These are phyloP conservation scores for Amanita phalloides DNA, from an alignment of 768 basidiomycete genomes.

Conservation along the genomic window DNA sequence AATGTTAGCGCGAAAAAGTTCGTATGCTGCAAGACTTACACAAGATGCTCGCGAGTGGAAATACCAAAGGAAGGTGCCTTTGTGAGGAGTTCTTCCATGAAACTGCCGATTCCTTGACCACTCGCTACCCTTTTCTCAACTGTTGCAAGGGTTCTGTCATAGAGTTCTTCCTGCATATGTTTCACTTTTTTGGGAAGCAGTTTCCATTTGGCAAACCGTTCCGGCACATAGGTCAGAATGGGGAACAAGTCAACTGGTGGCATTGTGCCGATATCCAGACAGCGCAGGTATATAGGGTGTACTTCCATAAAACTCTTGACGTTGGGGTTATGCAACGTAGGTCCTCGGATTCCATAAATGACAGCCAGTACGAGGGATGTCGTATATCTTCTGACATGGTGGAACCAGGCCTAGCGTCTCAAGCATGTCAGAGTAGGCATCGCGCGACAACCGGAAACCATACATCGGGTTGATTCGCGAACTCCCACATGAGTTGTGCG, in stretches of 20 bases:
- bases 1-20: not conserved
- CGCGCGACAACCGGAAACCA: not conserved
- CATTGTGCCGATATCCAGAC: slow-evolving; percentile 21
- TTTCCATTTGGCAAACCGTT: slow-evolving; percentile 25
- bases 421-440: not conserved
- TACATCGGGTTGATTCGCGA: slow-evolving; percentile 9
- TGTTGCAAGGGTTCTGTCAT: slow-evolving; percentile 17
- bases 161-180: slow-evolving; percentile 17
- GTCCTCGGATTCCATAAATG: slow-evolving; percentile 17
- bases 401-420: slow-evolving; percentile 15
- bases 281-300: slow-evolving; percentile 15
- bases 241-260: slow-evolving; percentile 26
- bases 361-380: slow-evolving; percentile 20
- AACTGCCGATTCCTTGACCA: slow-evolving; percentile 18
- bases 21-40: slow-evolving; percentile 9
- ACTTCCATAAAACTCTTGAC: slow-evolving; percentile 16
- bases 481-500: slow-evolving; percentile 10
- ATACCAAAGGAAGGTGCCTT: slow-evolving; percentile 15
- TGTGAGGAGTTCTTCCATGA: slow-evolving; percentile 20
- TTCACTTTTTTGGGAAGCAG: slow-evolving; percentile 11
- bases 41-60: slow-evolving; percentile 12
- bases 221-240: slow-evolving; percentile 20
- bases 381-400: slow-evolving; percentile 18
- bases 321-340: slow-evolving; percentile 14
- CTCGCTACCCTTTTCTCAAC: slow-evolving; percentile 14